Evolutionary conservation across 2,329 filamentous ascomycete genomes (phyloP).

Genomic region (Elsinoe fawcettii): DNA sequence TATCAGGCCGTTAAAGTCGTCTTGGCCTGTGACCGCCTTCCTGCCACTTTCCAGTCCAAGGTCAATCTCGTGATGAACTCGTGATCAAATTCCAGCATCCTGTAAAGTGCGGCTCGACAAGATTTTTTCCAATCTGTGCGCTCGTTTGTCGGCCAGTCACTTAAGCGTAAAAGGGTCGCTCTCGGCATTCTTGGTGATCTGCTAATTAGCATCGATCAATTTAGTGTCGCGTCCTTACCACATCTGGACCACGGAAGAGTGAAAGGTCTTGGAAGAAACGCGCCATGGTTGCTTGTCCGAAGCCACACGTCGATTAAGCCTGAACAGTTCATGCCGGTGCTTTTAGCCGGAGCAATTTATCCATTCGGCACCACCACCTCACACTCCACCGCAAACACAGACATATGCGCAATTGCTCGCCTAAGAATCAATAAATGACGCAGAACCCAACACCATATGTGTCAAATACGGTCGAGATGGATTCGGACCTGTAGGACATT

Average conservation of each 20-base stretch:
- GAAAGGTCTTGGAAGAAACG: not conserved
- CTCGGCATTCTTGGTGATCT: constrained; percentile 1
- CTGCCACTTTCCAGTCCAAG: not conserved
- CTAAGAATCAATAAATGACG: constrained; percentile 8
- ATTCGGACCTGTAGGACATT: not conserved
- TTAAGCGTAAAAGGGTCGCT: not conserved
- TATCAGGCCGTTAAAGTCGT: not conserved
- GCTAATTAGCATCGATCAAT: not conserved
- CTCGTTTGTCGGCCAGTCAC: not conserved
- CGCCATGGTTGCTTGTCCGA: not conserved
- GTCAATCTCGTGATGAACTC: not conserved
- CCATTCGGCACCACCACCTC: constrained; percentile 1
- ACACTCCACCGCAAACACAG: not conserved
- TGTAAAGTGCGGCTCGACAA: not conserved
- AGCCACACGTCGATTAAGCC: constrained; percentile 3
- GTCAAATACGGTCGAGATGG: not conserved
- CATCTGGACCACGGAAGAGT: not conserved
- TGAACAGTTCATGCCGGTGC: not conserved
- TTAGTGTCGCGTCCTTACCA: not conserved
- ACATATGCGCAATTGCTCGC: not conserved
- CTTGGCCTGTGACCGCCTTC: not conserved
- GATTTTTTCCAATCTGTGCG: not conserved
- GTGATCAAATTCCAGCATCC: not conserved
- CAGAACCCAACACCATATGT: not conserved
- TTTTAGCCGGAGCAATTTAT: constrained; percentile 4